Percentiles rank a stretch among this genome's conserved stretches.
Evolutionary conservation across 2,329 filamentous ascomycete species (phyloP).

Genomic region (Aspergillus sp.): DNA sequence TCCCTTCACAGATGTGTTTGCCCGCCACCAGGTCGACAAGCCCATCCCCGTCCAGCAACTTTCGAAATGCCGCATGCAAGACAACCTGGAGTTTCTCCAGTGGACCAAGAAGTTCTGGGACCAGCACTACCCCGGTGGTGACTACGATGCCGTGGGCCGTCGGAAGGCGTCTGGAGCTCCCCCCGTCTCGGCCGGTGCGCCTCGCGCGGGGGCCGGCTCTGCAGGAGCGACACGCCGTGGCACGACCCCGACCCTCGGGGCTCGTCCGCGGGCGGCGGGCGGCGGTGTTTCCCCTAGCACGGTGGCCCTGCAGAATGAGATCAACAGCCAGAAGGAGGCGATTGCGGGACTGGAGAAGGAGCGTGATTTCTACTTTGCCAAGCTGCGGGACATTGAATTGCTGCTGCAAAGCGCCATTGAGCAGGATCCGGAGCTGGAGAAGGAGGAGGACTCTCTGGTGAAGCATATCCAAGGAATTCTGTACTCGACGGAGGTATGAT

Average conservation of each 20-base stretch:
- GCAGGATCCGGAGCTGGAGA: conserved; percentile 86
- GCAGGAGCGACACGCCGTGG: conserved; percentile 52
- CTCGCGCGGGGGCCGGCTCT: conserved; percentile 49
- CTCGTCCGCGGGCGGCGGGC: conserved; percentile 43
- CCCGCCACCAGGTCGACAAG: conserved; percentile 83
- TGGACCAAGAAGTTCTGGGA: conserved; percentile 98
- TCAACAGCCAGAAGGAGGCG: conserved; percentile 86
- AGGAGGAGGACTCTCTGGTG: conserved; percentile 85
- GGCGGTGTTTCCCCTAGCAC: conserved; percentile 49
- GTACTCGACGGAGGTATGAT: conserved; percentile 81
- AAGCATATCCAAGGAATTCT: conserved; percentile 96
- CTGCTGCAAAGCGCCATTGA: conserved; percentile 91
- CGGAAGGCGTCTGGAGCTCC: conserved; percentile 73
- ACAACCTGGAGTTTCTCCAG: conserved; percentile 98
- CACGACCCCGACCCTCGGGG: conserved; percentile 60
- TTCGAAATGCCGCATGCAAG: conserved; percentile 99
- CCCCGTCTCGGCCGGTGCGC: conserved; percentile 41
- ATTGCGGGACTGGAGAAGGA: conserved; percentile 94
- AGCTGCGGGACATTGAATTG: conserved; percentile 93
- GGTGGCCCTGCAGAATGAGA: conserved; percentile 78
- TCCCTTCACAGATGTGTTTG: conserved; percentile 63
- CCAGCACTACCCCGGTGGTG: conserved; percentile 93
- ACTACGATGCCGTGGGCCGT: conserved; percentile 86
- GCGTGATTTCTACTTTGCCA: conserved; percentile 98
- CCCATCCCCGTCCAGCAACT: conserved; percentile 83